These are phyloP conservation scores for Phytophthora hybrid DNA, from an alignment of 352 stramenopile species.

Conservation along the genomic window DNA sequence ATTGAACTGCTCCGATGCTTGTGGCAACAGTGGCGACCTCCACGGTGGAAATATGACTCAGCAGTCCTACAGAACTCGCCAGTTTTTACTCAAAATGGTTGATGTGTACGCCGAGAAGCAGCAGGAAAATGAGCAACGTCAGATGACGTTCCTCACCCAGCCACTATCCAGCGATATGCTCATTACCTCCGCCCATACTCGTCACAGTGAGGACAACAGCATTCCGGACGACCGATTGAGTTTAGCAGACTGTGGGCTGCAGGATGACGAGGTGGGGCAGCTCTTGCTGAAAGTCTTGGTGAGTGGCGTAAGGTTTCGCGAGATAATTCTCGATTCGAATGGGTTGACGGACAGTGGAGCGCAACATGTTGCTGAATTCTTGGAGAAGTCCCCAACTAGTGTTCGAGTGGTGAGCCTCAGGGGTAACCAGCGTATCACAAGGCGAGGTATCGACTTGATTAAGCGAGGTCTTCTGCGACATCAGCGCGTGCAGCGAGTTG, in stretches of 20 bases:
- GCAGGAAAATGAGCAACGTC: slow-evolving; percentile 31
- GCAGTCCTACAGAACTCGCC: slow-evolving; percentile 20
- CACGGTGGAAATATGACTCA: background rate
- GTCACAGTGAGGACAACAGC: background rate
- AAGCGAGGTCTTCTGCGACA: slow-evolving; percentile 43
- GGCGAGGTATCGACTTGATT: slow-evolving; percentile 41
- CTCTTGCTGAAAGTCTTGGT: slow-evolving; percentile 57
- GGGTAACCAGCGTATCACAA: slow-evolving; percentile 45
- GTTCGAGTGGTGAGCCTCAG: slow-evolving; percentile 44
- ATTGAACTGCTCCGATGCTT: slow-evolving; percentile 13
- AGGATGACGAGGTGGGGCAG: slow-evolving; percentile 51
- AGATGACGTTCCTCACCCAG: slow-evolving; percentile 65
- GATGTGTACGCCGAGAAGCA: slow-evolving; percentile 48
- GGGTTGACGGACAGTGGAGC: slow-evolving; percentile 48
- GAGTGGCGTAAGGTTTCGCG: slow-evolving; percentile 36
- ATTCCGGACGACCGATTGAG: slow-evolving; percentile 18
- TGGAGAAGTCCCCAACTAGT: slow-evolving; percentile 40
- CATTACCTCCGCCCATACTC: slow-evolving; percentile 27
- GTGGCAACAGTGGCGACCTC: background rate
- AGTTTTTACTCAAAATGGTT: slow-evolving; percentile 56
- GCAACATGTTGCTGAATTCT: slow-evolving; percentile 50
- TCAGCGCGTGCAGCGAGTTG: slow-evolving; percentile 35
- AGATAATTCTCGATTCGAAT: slow-evolving; percentile 53
- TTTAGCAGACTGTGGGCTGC: slow-evolving; percentile 42
- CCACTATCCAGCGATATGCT: slow-evolving; percentile 50